Percentiles rank a stretch among this genome's conserved stretches.
These are phyloP conservation scores for Boletus subparvulus DNA, from an alignment of 768 basidiomycete species.

Conservation along the genomic window DNA sequence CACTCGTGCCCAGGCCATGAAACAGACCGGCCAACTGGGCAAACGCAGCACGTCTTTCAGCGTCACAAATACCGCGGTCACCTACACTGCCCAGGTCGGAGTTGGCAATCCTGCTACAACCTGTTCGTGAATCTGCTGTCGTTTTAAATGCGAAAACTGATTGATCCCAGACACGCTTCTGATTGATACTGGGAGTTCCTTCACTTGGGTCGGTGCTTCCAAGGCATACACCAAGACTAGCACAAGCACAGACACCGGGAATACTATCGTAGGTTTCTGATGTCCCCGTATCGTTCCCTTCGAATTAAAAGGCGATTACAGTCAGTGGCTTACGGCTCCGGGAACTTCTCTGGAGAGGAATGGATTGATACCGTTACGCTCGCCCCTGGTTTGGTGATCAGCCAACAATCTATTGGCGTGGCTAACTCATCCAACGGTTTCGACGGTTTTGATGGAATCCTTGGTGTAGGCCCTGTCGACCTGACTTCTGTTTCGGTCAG, in stretches of 20 bases:
- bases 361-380: conserved; percentile 12
- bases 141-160: not conserved
- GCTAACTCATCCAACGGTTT: conserved; percentile 29
- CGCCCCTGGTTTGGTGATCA: not conserved
- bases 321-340: conserved; percentile 2
- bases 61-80: conserved; percentile 20
- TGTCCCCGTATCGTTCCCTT: not conserved
- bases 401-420: conserved; percentile 36
- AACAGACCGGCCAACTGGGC: not conserved
- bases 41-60: conserved; percentile 9
- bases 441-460: conserved; percentile 37
- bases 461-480: conserved; percentile 36
- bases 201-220: conserved; percentile 6
- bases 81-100: conserved; percentile 31
- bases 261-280: conserved; percentile 14
- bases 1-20: conserved; percentile 18
- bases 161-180: conserved; percentile 24
- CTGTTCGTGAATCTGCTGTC: conserved; percentile 18
- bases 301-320: not conserved
- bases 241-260: conserved; percentile 20
- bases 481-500: conserved; percentile 29
- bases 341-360: conserved; percentile 12
- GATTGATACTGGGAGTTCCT: conserved; percentile 34
- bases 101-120: conserved; percentile 25
- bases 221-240: conserved; percentile 13